Conservation (phyloP, 805 yeast species). For the Kodamaea hsintzibuensis region DNA sequence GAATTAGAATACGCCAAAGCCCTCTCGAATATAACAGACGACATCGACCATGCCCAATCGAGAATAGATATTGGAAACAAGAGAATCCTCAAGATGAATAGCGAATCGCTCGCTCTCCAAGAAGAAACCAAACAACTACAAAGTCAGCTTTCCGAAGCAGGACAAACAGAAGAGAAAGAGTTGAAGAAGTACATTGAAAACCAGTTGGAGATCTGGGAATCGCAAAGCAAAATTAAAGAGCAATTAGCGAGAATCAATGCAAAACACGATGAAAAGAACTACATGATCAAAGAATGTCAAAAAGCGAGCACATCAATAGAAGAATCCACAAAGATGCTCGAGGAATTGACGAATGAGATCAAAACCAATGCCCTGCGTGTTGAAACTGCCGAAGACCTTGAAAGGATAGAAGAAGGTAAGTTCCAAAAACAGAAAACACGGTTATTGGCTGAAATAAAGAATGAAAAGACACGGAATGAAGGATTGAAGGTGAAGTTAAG, state of each 20-base stretch:
- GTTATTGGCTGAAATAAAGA: conserved; percentile 22
- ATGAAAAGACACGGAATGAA: conserved; percentile 25
- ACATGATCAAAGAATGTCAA: conserved; percentile 59
- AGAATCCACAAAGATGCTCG: conserved; percentile 42
- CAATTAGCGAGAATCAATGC: conserved; percentile 47
- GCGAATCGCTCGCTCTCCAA: conserved; percentile 28
- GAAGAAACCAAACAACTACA: conserved; percentile 24
- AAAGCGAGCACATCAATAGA: conserved; percentile 51
- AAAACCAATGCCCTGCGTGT: conserved; percentile 19
- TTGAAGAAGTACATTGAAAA: conserved; percentile 26
- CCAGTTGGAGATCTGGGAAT: conserved; percentile 44
- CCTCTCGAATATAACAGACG: conserved; percentile 45
- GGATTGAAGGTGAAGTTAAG: conserved; percentile 28
- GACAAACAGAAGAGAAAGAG: conserved; percentile 19
- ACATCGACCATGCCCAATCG: conserved; percentile 43
- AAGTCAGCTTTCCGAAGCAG: neutral
- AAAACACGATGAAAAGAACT: conserved; percentile 58
- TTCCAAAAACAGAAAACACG: conserved; percentile 23
- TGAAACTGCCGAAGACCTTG: conserved; percentile 17
- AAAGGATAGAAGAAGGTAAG: conserved; percentile 13
- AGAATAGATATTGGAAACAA: conserved; percentile 37
- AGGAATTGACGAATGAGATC: conserved; percentile 19
- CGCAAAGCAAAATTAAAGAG: conserved; percentile 47
- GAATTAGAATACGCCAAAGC: conserved; percentile 44
- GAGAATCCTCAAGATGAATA: conserved; percentile 29